phyloP scores from a whole-genome alignment of 2,329 filamentous ascomycete species.

The Epichloe brachyelytri region DNA sequence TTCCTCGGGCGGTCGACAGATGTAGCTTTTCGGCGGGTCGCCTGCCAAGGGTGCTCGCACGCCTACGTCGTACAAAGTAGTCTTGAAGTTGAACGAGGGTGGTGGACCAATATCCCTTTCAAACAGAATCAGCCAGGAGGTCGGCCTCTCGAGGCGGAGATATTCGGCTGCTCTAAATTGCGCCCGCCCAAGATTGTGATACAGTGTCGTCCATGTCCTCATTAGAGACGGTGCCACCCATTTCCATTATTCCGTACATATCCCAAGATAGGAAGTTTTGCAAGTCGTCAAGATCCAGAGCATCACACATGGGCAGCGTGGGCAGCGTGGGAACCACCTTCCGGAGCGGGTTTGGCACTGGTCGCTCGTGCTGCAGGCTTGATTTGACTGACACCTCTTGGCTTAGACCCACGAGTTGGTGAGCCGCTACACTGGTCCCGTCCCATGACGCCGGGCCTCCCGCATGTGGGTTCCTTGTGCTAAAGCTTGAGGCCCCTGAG shows the following conservation, averaged over 20 bases:
- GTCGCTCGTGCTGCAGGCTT: slow-evolving; percentile 25
- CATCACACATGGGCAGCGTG: slow-evolving; percentile 20
- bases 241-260: slow-evolving; percentile 28
- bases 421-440: slow-evolving; percentile 13
- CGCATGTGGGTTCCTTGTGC: slow-evolving; percentile 11
- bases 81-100: too few relatives aligned
- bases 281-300: slow-evolving; percentile 25
- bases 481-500: slow-evolving; percentile 9
- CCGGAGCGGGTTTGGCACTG: slow-evolving; percentile 16
- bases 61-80: too few relatives aligned
- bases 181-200: slow-evolving; percentile 18
- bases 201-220: slow-evolving; percentile 22
- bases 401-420: slow-evolving; percentile 14
- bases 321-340: slow-evolving; percentile 10
- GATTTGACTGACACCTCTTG: slow-evolving; percentile 15
- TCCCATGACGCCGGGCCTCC: slow-evolving; percentile 14
- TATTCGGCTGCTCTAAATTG: slow-evolving; percentile 4
- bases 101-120: too few relatives aligned
- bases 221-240: slow-evolving; percentile 23
- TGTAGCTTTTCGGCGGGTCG: too few relatives aligned
- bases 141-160: too few relatives aligned
- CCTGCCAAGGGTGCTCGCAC: too few relatives aligned
- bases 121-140: too few relatives aligned
- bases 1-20: too few relatives aligned
- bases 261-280: slow-evolving; percentile 28